Percentiles rank a stretch among this genome's conserved stretches.
phyloP scores from a whole-genome alignment of 768 basidiomycete species.

The Mycena belliarum region DNA sequence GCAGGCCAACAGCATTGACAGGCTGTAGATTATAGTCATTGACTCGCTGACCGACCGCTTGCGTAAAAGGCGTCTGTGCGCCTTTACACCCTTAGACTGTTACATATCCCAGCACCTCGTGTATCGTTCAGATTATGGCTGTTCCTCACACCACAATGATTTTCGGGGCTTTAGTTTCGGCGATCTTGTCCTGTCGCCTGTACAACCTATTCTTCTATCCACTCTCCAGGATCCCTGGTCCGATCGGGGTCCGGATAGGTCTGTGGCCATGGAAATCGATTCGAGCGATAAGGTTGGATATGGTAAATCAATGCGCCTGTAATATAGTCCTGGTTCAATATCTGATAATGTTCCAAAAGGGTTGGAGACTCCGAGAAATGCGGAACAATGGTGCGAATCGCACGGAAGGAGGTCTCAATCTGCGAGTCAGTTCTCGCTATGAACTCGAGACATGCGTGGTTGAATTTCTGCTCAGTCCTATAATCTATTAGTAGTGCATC shows the following conservation, averaged over 20 bases:
- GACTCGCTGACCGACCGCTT: too few species aligned
- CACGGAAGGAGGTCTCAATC: constrained; percentile 8
- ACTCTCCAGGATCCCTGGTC: constrained; percentile 2
- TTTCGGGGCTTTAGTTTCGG: background rate
- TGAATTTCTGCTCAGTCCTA: background rate
- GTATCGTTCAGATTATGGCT: too few species aligned
- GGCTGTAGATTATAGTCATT: too few species aligned
- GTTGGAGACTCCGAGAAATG: constrained; percentile 7
- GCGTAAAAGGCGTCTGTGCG: too few species aligned
- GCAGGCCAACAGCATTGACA: too few species aligned
- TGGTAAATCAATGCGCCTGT: background rate
- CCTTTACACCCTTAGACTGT: too few species aligned
- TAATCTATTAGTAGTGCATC: too few species aligned
- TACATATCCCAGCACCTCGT: too few species aligned
- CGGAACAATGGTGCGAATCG: constrained; percentile 4
- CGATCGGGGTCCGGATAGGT: background rate
- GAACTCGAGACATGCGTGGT: too few species aligned
- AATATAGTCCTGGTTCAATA: too few species aligned
- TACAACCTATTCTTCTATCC: constrained; percentile 10
- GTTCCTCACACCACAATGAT: background rate
- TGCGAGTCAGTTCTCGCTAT: constrained; percentile 6
- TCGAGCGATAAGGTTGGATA: constrained; percentile 3
- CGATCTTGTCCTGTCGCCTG: background rate
- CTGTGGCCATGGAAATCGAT: constrained; percentile 11
- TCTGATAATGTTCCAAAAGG: background rate